A percentile compares a stretch with the other conserved stretches of the same genome.
phyloP scores from a whole-genome alignment of 129 eudicot species.

The Flaveria brownii region DNA sequence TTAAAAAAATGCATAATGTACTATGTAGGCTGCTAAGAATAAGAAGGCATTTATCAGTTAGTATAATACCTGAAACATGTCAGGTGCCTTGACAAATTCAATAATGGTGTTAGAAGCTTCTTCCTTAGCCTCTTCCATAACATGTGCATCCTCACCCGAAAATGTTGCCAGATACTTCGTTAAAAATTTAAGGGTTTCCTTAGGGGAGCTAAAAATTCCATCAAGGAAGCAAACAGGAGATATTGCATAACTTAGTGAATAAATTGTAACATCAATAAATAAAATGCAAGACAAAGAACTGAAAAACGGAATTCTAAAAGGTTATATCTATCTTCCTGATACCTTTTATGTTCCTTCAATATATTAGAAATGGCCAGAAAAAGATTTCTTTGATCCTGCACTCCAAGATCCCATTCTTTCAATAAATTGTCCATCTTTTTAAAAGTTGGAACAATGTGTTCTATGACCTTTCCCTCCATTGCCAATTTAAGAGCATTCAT shows the following conservation, averaged over 20 bases:
- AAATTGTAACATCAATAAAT: neutral
- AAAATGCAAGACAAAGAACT: neutral
- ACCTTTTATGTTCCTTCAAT: conserved; percentile 82
- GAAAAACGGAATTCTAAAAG: neutral
- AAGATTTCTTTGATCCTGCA: conserved; percentile 77
- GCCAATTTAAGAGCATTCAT: conserved; percentile 82
- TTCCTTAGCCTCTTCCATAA: conserved; percentile 71
- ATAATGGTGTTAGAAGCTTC: conserved; percentile 65
- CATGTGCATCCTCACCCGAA: conserved; percentile 57
- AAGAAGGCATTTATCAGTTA: neutral
- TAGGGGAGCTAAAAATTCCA: conserved; percentile 60
- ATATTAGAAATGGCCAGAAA: conserved; percentile 66
- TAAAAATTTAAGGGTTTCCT: conserved; percentile 66
- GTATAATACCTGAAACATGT: conserved; percentile 42
- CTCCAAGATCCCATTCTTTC: conserved; percentile 83
- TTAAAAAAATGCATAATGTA: neutral
- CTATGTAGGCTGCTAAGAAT: neutral
- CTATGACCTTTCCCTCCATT: conserved; percentile 62
- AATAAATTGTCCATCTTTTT: conserved; percentile 70
- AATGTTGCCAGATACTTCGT: conserved; percentile 81
- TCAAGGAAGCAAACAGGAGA: neutral
- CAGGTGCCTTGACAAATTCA: conserved; percentile 82
- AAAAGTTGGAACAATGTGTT: conserved; percentile 65
- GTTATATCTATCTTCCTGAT: neutral
- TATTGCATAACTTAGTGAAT: conserved; percentile 1